Base-by-base conservation (phyloP, 305 asterid genomes). In the Salvia sclarea region DNA sequence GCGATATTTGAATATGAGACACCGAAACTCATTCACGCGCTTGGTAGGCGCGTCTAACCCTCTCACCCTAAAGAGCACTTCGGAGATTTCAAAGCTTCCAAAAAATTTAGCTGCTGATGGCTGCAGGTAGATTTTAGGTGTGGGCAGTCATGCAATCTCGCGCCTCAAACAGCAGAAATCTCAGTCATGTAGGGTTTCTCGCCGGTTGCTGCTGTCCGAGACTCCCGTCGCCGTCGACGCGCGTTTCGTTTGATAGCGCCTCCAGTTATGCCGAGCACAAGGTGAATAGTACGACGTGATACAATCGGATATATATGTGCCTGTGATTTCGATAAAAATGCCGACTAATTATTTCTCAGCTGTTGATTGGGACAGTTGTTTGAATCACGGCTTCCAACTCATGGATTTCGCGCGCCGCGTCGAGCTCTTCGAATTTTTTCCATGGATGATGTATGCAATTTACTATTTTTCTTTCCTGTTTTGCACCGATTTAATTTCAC, bases 381-480 rank as follows among this genome's bases (percentile, higher is more conserved):
- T 72, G 81, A 72, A 67, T 82, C 82, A 64, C 82, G 78, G 73
- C 64, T 53, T 52, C 75, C 73, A 64, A 69, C 67, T 13, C 68
- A 66, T 77, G 89, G 84, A 35, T 66, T 59, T 64, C 77, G 76
- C 69, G 73, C 64, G 72, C 76, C 80, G 73, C 82, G 69, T 38
- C 44, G 75, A 65, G 73, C 40, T 55, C 71, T 76, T 71, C 85
- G 72, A 43, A 75, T 83, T 72, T 64, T 71, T 61, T 84, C 87
- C 22, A 78, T 81, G 94, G 94, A 76, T 76, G 97, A 85, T 81
- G 97, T 88, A 83, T 54, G 14, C 37, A 12, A 21, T 50, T 10
- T 33, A 5, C 16, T 50, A 31, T 24, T 25, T 3, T 17, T 12
- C 9, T n/a, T 4, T 50, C 30, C 4, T 56, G 16, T 18, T 25